Evolutionary conservation across 129 eudicot species (phyloP).

Genomic region (Flaveria trinervia): DNA sequence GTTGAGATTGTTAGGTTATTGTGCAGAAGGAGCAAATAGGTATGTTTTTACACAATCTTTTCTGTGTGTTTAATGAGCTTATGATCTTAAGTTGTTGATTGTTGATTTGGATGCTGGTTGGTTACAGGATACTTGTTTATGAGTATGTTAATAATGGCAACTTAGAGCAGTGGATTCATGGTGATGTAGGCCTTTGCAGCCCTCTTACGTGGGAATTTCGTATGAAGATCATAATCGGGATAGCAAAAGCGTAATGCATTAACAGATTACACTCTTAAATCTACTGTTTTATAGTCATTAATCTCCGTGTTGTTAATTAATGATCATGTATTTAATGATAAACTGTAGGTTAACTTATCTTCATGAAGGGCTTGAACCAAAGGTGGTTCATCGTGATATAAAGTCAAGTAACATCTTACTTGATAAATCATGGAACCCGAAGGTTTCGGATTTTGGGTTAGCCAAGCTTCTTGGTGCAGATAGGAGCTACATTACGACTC

Average conservation of each 20-base stretch:
- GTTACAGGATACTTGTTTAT: constrained; percentile 63
- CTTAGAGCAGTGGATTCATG: constrained; percentile 78
- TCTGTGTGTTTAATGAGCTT: neutral
- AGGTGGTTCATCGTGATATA: constrained; percentile 74
- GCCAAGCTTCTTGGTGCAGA: constrained; percentile 77
- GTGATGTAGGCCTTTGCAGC: constrained; percentile 64
- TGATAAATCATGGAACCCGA: constrained; percentile 66
- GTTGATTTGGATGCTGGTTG: neutral
- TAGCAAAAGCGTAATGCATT: constrained; percentile 61
- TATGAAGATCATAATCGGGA: constrained; percentile 59
- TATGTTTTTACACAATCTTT: constrained; percentile 21
- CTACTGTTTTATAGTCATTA: neutral
- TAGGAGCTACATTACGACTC: constrained; percentile 61
- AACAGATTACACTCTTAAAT: neutral
- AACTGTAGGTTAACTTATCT: constrained; percentile 59
- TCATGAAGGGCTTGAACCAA: constrained; percentile 74
- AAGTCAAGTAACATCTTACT: constrained; percentile 71
- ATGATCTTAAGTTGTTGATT: neutral
- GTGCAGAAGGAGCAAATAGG: constrained; percentile 80
- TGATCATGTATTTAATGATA: constrained; percentile 4
- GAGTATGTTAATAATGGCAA: constrained; percentile 74
- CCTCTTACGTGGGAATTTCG: constrained; percentile 76
- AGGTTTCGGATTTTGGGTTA: constrained; percentile 74
- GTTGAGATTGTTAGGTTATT: constrained; percentile 62
- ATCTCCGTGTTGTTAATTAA: constrained; percentile 15